Evolutionary conservation across 371 early-diverging fungal genomes (phyloP).

Genomic region (Ordospora pajunii): DNA sequence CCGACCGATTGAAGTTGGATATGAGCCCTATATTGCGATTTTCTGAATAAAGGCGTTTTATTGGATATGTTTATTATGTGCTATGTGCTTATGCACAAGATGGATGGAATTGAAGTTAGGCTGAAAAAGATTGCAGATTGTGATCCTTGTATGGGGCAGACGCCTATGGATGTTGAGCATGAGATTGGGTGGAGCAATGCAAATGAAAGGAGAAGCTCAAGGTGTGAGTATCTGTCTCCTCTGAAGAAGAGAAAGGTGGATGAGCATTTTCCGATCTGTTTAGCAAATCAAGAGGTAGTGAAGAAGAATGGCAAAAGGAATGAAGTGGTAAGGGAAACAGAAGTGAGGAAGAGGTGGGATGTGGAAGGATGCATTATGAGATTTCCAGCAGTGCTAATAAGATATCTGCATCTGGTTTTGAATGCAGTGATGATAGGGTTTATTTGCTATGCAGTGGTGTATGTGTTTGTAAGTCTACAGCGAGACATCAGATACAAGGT

Average conservation of each 20-base stretch:
- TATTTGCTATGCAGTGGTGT: slow-evolving; percentile 31
- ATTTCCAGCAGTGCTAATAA: slow-evolving; percentile 17
- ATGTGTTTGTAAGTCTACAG: slow-evolving; percentile 41
- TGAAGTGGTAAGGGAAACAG: neutral
- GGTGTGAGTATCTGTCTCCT: slow-evolving; percentile 11
- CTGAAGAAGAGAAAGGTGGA: slow-evolving; percentile 21
- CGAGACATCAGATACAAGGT: slow-evolving; percentile 52
- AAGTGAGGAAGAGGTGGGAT: neutral
- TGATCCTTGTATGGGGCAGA: slow-evolving; percentile 1
- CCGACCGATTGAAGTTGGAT: slow-evolving; percentile 47
- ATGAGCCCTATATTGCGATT: slow-evolving; percentile 31
- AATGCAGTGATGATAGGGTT: slow-evolving; percentile 42
- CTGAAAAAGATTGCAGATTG: neutral
- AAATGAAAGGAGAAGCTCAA: neutral
- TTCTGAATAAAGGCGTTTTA: slow-evolving; percentile 19
- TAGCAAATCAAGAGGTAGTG: neutral
- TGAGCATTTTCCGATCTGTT: neutral
- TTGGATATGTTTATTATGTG: neutral
- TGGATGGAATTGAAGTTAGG: too few relatives aligned
- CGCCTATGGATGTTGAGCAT: slow-evolving; percentile 38
- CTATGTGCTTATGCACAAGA: neutral
- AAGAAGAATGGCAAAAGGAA: neutral
- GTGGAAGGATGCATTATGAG: neutral
- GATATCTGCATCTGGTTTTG: slow-evolving; percentile 45
- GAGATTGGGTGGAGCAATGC: slow-evolving; percentile 38